Evolutionary conservation across 1,139 yeast genomes (phyloP).

Genomic region (Geotrichum fermentans): DNA sequence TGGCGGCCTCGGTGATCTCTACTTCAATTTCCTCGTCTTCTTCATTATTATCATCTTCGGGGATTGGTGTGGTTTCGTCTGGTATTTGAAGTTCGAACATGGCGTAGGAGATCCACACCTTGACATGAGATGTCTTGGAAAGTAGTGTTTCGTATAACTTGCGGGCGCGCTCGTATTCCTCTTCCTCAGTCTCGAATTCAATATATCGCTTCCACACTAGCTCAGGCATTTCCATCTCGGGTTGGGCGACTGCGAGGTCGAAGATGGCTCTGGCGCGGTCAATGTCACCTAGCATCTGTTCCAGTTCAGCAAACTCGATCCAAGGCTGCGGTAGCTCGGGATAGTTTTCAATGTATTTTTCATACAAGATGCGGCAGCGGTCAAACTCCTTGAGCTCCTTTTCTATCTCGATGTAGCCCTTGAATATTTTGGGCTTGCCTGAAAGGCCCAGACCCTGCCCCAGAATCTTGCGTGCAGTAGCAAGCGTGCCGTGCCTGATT

Average conservation of each 20-base stretch:
- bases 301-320: constrained; percentile 64
- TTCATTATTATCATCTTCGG: constrained; percentile 45
- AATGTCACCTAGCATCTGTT: constrained; percentile 61
- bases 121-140: constrained; percentile 37
- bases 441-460: constrained; percentile 68
- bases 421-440: constrained; percentile 52
- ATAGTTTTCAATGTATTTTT: constrained; percentile 57
- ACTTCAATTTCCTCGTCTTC: constrained; percentile 42
- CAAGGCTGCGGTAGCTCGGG: constrained; percentile 46
- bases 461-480: constrained; percentile 59
- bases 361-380: constrained; percentile 67
- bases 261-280: constrained; percentile 62
- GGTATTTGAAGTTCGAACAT: constrained; percentile 69
- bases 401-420: constrained; percentile 60
- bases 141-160: constrained; percentile 46
- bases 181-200: constrained; percentile 56
- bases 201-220: constrained; percentile 50
- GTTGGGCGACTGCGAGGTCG: constrained; percentile 45
- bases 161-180: constrained; percentile 55
- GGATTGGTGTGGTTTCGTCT: constrained; percentile 35
- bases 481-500: constrained; percentile 51
- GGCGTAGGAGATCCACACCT: constrained; percentile 65
- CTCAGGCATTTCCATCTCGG: constrained; percentile 38
- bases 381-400: constrained; percentile 44
- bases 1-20: constrained; percentile 50